A percentile compares a stretch with the other conserved stretches of the same genome.
Conservation (phyloP, 1,284 basidiomycete genomes). For the Limonomyces culmigenus region DNA sequence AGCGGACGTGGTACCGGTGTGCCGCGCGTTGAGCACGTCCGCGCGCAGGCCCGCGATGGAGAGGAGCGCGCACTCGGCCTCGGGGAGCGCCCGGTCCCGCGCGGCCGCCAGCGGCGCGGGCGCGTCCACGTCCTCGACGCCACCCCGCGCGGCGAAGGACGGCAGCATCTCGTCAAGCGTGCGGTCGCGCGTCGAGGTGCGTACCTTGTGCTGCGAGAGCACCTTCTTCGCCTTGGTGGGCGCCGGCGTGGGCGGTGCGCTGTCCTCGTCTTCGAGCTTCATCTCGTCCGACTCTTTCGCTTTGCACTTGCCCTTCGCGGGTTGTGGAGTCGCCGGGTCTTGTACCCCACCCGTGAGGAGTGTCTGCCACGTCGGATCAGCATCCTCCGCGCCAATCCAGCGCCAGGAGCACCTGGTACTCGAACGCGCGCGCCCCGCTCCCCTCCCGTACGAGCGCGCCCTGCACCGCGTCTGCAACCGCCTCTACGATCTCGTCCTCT, state of each 20-base stretch:
- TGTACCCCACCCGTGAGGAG: no score
- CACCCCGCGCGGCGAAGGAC: not conserved
- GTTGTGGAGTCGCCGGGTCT: not conserved
- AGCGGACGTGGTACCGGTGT: slow-evolving; percentile 63
- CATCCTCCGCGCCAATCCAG: no score
- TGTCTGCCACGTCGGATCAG: no score
- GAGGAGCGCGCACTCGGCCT: slow-evolving; percentile 67
- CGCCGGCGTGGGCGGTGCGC: slow-evolving; percentile 9
- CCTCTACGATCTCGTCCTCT: slow-evolving; percentile 78
- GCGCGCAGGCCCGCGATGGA: slow-evolving; percentile 64
- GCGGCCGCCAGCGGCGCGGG: not conserved
- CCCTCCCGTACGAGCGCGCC: slow-evolving; percentile 40
- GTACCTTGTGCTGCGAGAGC: slow-evolving; percentile 79
- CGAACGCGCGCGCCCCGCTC: slow-evolving; percentile 58
- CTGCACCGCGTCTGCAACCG: slow-evolving; percentile 62
- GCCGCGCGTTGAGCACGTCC: slow-evolving; percentile 39
- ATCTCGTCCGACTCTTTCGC: slow-evolving; percentile 24
- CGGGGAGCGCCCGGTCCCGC: slow-evolving; percentile 11
- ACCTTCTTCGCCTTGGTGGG: slow-evolving; percentile 24
- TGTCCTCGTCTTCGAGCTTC: slow-evolving; percentile 17
- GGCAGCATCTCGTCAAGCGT: slow-evolving; percentile 87
- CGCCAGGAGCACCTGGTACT: no score
- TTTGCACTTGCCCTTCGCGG: slow-evolving; percentile 18
- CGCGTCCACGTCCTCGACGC: not conserved
- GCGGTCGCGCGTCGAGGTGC: slow-evolving; percentile 75